Evolutionary conservation across 805 yeast species (phyloP), one percentile per base, ranked within the genome.

Genomic region (Cyberlindnera subsufficiens): DNA sequence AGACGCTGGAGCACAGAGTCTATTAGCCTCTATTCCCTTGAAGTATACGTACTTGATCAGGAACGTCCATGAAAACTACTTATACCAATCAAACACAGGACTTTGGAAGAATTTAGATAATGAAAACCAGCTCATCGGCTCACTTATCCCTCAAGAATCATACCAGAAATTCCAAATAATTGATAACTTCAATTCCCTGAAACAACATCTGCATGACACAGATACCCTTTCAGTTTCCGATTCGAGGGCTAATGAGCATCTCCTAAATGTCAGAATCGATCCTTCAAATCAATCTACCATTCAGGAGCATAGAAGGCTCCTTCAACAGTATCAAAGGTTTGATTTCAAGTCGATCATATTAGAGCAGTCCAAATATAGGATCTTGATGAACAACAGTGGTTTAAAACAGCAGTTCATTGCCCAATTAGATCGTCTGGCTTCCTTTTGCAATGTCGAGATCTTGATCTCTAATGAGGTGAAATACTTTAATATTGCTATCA

Each of bases 1-100:
- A 22, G 27, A 22, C 27, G 10, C 11, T 22, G 27, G 13, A 8
- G 19, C 18, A 3, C 80, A 68, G 17, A 86, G 71, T 96, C 89
- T 86, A 15, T 32, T 42, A 25, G 50, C 50, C 3, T 30, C 47
- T 5, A 42, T 50, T 11, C 55, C 58, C 3, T 42, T 56, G 30
- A 48, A 46, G 34, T 56, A 58, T 42, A 47, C 54, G 1, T 55
- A 47, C 32, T 39, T 53, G 5, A 29, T 54, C 7, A 49, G 42
- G 33, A 35, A 45, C 20, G 16, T n/a, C 32, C 7, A 30, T 5
- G n/a, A 34, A 4, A 16, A 37, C 3, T 50, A 49, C 35, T 31
- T 53, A 22, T 53, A 46, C 38, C 47, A 50, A n/a, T 47, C 62
- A 9, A 34, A 44, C 30, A 42, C 42, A 4, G 60, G 59, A 0